Evolutionary conservation across 176 grass and related monocot species (phyloP), one percentile per base, ranked within the genome.

Genomic region (Musa troglodytarum): DNA sequence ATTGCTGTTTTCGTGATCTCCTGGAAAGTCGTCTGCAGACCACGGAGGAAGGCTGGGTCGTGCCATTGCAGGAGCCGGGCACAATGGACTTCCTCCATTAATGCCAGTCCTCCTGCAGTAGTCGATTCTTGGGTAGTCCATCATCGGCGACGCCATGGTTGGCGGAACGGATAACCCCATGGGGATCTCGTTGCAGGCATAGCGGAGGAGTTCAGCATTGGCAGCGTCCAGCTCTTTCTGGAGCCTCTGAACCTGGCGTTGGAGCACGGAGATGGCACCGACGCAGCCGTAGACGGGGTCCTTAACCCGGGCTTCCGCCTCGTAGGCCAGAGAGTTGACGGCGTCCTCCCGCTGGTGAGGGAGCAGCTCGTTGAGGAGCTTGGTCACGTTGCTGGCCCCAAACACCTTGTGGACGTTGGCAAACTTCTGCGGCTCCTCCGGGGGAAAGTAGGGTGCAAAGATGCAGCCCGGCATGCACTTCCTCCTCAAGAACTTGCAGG

Each of bases 341-440:
- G 67, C 67, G 10, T 69, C 67, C 67, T 69, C 34, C 67, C 67
- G 67, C 16, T 69, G 67, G 28, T 69, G 67, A 19, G 67, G 67
- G 12, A 69, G 67, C 34, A 69, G 29, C 34, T 69, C 67, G 67
- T 69, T 69, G 34, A 69, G 67, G 10, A 69, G 67, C 67, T 69
- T 69, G 8, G 67, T 29, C 34, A 50, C 67, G 26, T 69, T 50
- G 67, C 67, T 69, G 67, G 67, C 67, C 3, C 67, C 67, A 10
- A 69, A 69, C 14, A 69, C 49, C 67, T 69, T 69, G 67, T 69
- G 67, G 24, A 50, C 67, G 10, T 69, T 69, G 28, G 67, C 67
- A 50, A 69, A 69, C 25, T 69, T 69, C 24, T 69, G 67, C 1
- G 67, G 67, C 29, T 69, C 67, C 49, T 69, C 67, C 19, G 67